Percentiles rank a stretch among this genome's conserved stretches.
These are phyloP conservation scores for Lactuca saligna DNA, from an alignment of 129 eudicot species.

Conservation along the genomic window DNA sequence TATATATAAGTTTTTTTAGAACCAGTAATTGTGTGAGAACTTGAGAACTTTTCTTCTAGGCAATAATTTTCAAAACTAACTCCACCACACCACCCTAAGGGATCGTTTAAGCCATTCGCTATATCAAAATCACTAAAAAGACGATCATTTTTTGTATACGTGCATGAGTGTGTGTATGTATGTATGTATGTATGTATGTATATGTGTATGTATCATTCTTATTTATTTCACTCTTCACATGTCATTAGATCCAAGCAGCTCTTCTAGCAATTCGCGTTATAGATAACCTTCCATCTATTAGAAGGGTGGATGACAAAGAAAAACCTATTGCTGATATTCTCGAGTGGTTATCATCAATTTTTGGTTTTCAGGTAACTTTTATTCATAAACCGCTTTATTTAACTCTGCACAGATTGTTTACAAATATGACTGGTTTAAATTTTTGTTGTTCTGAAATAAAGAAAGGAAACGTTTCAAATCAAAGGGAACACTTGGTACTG, in stretches of 20 bases:
- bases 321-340: slow-evolving; percentile 76
- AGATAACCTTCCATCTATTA: slow-evolving; percentile 63
- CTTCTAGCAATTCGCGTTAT: slow-evolving; percentile 59
- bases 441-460: slow-evolving; percentile 36
- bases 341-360: slow-evolving; percentile 88
- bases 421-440: slow-evolving; percentile 28
- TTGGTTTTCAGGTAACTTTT: slow-evolving; percentile 87
- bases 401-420: slow-evolving; percentile 1
- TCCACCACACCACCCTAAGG: no score
- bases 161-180: no score
- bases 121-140: no score
- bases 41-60: no score
- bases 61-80: no score
- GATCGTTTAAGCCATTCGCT: no score
- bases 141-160: no score
- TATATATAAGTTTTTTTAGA: no score
- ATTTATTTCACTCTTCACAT: slow-evolving; percentile 11
- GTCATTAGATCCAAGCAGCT: slow-evolving; percentile 70
- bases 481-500: slow-evolving; percentile 91
- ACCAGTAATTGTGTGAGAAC: no score
- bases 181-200: no score
- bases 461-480: slow-evolving; percentile 99
- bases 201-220: neutral
- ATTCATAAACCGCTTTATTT: slow-evolving; percentile 9
- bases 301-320: slow-evolving; percentile 61